Percentiles rank a stretch among this genome's conserved stretches.
phyloP scores from a whole-genome alignment of 768 basidiomycete species.

The Amanita muscaria region DNA sequence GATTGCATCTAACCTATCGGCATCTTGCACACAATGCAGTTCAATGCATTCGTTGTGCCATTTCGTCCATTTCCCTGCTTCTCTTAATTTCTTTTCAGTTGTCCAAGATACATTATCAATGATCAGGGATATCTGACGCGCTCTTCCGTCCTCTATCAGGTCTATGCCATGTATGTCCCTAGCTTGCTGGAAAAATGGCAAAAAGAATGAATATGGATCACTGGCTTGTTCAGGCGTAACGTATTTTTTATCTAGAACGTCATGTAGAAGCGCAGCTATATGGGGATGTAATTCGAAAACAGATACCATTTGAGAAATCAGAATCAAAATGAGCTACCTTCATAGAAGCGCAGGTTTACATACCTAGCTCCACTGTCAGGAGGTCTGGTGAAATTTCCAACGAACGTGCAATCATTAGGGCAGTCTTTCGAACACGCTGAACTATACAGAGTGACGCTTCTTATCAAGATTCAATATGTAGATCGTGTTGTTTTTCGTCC shows the following conservation, averaged over 20 bases:
- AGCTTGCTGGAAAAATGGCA: slow-evolving; percentile 51
- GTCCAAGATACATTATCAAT: slow-evolving; percentile 81
- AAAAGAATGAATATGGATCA: slow-evolving; percentile 58
- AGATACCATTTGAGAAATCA: slow-evolving; percentile 7
- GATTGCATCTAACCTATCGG: slow-evolving; percentile 71
- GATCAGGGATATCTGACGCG: slow-evolving; percentile 45
- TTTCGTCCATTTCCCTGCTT: slow-evolving; percentile 42
- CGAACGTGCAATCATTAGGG: slow-evolving; percentile 54
- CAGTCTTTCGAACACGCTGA: slow-evolving; percentile 72
- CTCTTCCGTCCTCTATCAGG: slow-evolving; percentile 53
- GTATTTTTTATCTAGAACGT: slow-evolving; percentile 84
- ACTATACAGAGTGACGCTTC: slow-evolving; percentile 35
- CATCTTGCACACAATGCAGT: slow-evolving; percentile 76
- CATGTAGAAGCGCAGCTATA: slow-evolving; percentile 86
- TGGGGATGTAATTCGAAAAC: no score
- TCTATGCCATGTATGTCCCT: slow-evolving; percentile 38
- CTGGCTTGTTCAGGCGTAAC: slow-evolving; percentile 45
- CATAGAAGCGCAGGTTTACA: no score
- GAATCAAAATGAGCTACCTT: no score
- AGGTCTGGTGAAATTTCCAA: slow-evolving; percentile 50
- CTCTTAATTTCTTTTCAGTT: slow-evolving; percentile 64
- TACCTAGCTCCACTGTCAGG: slow-evolving; percentile 65
- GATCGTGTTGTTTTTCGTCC: slow-evolving; percentile 14
- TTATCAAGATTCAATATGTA: slow-evolving; percentile 3
- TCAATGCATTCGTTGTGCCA: slow-evolving; percentile 72